A percentile compares a stretch with the other conserved stretches of the same genome.
Conservation (phyloP, 345 rosid species). For the Eucalyptus tenuipes region DNA sequence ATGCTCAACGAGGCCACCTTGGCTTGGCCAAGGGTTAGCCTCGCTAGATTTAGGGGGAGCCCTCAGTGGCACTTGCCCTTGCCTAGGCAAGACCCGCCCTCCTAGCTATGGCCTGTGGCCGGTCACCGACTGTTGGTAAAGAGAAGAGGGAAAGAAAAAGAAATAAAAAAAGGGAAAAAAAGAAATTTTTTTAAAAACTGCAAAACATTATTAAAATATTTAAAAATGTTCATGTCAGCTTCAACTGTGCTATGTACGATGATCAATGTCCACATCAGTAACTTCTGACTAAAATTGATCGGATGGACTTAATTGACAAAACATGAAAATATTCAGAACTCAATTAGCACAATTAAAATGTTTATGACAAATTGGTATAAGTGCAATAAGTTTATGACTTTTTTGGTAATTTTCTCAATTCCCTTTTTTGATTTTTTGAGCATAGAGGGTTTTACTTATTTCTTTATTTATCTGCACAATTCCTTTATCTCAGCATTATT, state of each 20-base stretch:
- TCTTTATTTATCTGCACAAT: background rate
- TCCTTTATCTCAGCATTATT: background rate
- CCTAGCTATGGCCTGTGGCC: rapidly evolving
- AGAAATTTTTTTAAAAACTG: rapidly evolving
- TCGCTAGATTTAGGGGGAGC: background rate
- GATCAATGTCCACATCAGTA: rapidly evolving
- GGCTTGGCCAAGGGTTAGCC: background rate
- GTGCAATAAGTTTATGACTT: too few species aligned
- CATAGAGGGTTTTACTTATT: background rate
- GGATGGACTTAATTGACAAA: too few species aligned
- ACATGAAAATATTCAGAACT: too few species aligned
- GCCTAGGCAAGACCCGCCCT: background rate
- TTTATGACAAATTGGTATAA: background rate
- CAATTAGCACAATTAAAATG: too few species aligned
- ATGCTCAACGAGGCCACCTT: background rate
- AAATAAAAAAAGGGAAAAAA: rapidly evolving
- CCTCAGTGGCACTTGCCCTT: background rate
- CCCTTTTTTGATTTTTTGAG: background rate
- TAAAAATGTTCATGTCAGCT: background rate
- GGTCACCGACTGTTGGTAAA: rapidly evolving
- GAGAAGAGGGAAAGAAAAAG: background rate
- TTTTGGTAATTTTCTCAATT: too few species aligned
- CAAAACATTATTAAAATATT: too few species aligned
- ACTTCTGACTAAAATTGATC: rapidly evolving
- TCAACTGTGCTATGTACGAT: rapidly evolving